Evolutionary conservation across 176 grass and related monocot genomes (phyloP), one percentile per base, ranked within the genome.

Genomic region (Rhynchospora pubera): DNA sequence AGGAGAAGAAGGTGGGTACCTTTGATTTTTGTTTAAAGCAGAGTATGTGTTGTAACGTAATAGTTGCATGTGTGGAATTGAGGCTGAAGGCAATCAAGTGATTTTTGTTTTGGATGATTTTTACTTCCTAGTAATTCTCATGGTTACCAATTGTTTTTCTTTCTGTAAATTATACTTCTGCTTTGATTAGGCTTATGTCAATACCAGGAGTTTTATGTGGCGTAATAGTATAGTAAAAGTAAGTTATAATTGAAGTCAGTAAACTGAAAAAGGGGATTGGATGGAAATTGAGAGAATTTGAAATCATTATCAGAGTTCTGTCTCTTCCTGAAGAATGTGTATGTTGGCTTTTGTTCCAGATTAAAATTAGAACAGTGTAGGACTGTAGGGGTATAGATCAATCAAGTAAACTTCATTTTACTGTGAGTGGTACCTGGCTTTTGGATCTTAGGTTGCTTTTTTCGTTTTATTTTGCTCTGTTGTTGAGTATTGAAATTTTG

Each of bases 1-100:
- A 91, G 69, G 89, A 91, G 45, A 90, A 99, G 32, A 95, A 95
- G 90, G 96, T 94, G n/a, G n/a, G n/a, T n/a, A 79, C 21, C 46
- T 75, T 51, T 53, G 71, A 75, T 75, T 24, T 75, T 53, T 14
- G 13, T 75, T 26, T 50, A 52, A 28, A 62, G 23, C 15, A 32
- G 16, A 5, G 28, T 6, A 62, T 43, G 7, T 70, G 4, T 15
- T 22, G n/a, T 6, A 22, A 50, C 2, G 73, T 2, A 26, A 78
- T 78, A 53, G 19, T 78, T 9, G 2, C 26, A 28, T n/a, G 15
- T 79, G 8, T 34, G 22, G 52, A 24, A 52, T 77, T 5, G 7
- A 18, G 18, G 10, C 3, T 1, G 7, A 9, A 51, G 9, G 11
- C 18, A 21, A 72, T 43, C 9, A 22, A 30, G 52, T 82, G 16